phyloP scores from a whole-genome alignment of 2,329 filamentous ascomycete species.

The Trichoderma breve region DNA sequence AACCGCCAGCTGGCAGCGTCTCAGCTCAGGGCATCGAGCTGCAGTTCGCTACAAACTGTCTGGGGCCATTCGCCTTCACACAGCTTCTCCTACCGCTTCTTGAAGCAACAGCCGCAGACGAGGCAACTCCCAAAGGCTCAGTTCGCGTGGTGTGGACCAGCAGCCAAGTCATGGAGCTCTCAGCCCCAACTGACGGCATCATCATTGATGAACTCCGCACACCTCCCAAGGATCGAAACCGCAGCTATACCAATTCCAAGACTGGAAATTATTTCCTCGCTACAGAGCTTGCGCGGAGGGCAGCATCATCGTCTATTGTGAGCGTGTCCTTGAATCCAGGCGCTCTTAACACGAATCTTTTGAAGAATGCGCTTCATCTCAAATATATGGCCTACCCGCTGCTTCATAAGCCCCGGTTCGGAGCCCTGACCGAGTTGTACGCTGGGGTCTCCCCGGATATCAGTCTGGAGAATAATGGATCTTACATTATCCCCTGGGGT shows the following conservation, averaged over 20 bases:
- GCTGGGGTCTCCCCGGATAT: constrained; percentile 40
- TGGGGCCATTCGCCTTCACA: constrained; percentile 36
- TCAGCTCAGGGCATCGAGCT: constrained; percentile 34
- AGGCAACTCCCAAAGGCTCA: constrained; percentile 20
- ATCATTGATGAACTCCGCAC: constrained; percentile 28
- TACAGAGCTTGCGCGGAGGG: constrained; percentile 31
- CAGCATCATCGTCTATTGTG: constrained; percentile 28
- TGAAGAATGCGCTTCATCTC: constrained; percentile 22
- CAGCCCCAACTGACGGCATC: constrained; percentile 29
- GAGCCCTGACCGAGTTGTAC: constrained; percentile 43
- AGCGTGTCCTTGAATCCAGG: constrained; percentile 37
- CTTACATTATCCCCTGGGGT: constrained; percentile 33
- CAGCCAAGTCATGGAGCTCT: constrained; percentile 26
- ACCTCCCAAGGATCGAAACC: constrained; percentile 22
- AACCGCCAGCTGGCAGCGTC: neutral
- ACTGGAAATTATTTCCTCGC: constrained; percentile 36
- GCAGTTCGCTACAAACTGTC: constrained; percentile 36
- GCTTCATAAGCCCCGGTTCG: constrained; percentile 33
- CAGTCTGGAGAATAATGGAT: constrained; percentile 30
- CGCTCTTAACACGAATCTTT: constrained; percentile 31
- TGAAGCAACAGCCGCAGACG: constrained; percentile 1
- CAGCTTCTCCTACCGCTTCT: constrained; percentile 36
- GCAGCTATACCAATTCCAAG: constrained; percentile 37
- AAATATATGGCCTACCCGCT: constrained; percentile 28
- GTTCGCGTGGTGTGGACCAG: constrained; percentile 33